Base-by-base conservation (phyloP, 352 stramenopile species). In the Sclerospora graminicola region DNA sequence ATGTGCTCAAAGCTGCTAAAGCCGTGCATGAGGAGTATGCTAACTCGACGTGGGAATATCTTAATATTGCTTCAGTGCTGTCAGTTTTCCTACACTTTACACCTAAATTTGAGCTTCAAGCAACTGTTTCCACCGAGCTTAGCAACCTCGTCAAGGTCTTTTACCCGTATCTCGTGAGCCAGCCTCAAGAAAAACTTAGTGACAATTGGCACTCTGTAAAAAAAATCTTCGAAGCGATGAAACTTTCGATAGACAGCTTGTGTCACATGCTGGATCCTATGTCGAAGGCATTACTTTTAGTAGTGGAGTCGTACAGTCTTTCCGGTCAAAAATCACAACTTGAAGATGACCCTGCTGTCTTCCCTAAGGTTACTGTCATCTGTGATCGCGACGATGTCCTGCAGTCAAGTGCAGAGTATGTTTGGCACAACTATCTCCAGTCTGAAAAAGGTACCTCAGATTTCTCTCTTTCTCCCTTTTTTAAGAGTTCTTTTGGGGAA, bases 161-260 rank as follows among this genome's bases (percentile, higher is more conserved):
- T 33, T 89, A 89, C 36, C 76, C 76, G 18, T 86, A 89, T 34
- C 21, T 89, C 24, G 51, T 78, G 0, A 82, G 63, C 30, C 40
- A 78, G 15, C 41, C 69, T 6, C 58, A 57, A 34, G 72, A 85
- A 41, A 55, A 62, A 28, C 52, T 84, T 10, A 28, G 46, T 5
- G 28, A 48, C 2, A 63, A 54, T 40, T 84, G 69, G 75, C n/a
- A 45, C 13, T 38, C 42, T 11, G 45, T 82, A 2, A 53, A 36
- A 7, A 57, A 47, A 4, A 19, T 62, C 21, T 39, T 79, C 23
- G 41, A 30, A 16, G 41, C 48, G 8, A 57, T 69, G 29, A 53
- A 38, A 8, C 27, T 71, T 0, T 20, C 56, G 19, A 19, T 66
- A 0, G 20, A 54, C 5, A 18, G 44, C 5, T 14, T 71, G 24